Base-by-base conservation (phyloP, 371 early-diverging fungal species). In the Apophysomyces variabilis region DNA sequence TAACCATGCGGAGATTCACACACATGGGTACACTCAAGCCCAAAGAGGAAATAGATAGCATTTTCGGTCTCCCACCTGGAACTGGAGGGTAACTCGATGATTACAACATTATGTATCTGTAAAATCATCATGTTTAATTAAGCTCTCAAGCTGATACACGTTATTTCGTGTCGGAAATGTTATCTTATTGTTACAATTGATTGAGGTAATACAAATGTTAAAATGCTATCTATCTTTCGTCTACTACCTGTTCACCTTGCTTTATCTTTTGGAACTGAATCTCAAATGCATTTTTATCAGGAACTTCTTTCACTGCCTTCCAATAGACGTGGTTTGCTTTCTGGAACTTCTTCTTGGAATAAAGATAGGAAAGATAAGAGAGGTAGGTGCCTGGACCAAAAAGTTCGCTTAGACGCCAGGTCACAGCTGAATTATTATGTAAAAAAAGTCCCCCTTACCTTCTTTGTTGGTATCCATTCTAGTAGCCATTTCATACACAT, bases 291-390 rank as follows among this genome's bases (percentile, higher is more conserved):
- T 80, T 85, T 58, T 77, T 76, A 61, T 83, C 83, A 4, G 69
- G 56, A 2, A 90, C 86, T 3, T 76, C 78, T 71, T 87, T 87
- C 35, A 71, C 62, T 4, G 91, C 92, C 44, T 84, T 77, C 87
- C 87, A 90, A 58, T 87, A 76, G 36, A 91, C 78, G n/a, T 81
- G 60, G 66, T 83, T 70, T 43, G 89, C 77, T 58, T 73, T 65
- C 62, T 74, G 71, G 64, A 79, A 79, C 58, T 85, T 80, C 35
- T 74, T 72, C 39, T 77, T 73, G 14, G 74, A 71, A 37, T 87
- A 71, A 65, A 89, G 81, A 68, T 86, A 86, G n/a, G 68, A 69
- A 61, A 91, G 69, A 71, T 82, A 88, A 3, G 72, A 71, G 9
- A 88, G 81, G 84, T 89, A 89, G 18, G 82, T 75, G 57, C 82